Conservation (phyloP, 2,329 filamentous ascomycete species). For the Achaetomium macrosporum region DNA sequence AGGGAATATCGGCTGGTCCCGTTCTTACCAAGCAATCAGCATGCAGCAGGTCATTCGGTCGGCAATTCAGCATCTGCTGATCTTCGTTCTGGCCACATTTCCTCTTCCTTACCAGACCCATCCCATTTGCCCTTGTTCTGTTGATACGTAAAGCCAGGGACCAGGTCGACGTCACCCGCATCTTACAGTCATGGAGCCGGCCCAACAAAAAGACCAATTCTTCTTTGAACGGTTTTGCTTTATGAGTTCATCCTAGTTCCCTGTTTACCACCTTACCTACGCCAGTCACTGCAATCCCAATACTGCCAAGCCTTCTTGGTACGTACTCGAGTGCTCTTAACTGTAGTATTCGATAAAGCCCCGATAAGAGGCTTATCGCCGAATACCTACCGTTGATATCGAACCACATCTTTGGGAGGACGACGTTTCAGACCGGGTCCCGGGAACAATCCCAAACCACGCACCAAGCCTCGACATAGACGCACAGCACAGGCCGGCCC, state of each 20-base stretch:
- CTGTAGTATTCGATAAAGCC: neutral
- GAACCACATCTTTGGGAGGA: constrained; percentile 10
- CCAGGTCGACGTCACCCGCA: neutral
- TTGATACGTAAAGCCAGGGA: neutral
- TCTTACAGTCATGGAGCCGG: neutral
- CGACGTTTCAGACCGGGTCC: constrained; percentile 19
- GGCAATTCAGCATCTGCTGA: constrained; percentile 25
- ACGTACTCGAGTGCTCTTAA: neutral
- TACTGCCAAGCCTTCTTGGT: constrained; percentile 8
- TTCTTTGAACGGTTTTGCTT: neutral
- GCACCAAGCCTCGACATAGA: neutral
- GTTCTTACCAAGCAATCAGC: constrained; percentile 17
- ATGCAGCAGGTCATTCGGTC: constrained; percentile 19
- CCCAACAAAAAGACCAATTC: neutral
- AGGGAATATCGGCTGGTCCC: neutral
- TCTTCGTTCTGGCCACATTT: constrained; percentile 26
- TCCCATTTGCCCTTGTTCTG: neutral
- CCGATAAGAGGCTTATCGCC: constrained; percentile 15
- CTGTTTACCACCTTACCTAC: neutral
- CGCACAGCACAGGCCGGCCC: neutral
- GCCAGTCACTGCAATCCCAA: neutral
- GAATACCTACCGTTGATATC: constrained; percentile 10
- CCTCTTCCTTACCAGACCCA: constrained; percentile 5
- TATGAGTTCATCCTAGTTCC: neutral
- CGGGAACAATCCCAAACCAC: constrained; percentile 6